Percentiles rank a stretch among this genome's conserved stretches.
Evolutionary conservation across 306 rosid species (phyloP).

Genomic region (Malus domestica): DNA sequence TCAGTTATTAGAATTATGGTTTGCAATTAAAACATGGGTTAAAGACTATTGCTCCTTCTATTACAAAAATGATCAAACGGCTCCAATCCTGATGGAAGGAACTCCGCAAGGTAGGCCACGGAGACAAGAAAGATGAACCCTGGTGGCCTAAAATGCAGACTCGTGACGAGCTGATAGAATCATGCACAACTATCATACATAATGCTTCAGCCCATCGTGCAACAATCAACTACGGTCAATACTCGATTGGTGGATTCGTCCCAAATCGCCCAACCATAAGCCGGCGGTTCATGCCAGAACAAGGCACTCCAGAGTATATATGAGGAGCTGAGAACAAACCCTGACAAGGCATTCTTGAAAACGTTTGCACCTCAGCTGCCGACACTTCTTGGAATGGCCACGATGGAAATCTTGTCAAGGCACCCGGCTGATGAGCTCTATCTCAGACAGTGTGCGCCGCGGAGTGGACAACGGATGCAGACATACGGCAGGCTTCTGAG

Average conservation of each 20-base stretch:
- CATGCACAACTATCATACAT: constrained; percentile 60
- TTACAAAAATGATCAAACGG: constrained; percentile 29
- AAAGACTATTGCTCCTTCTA: constrained; percentile 51
- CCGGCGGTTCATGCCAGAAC: constrained; percentile 46
- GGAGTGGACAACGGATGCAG: constrained; percentile 61
- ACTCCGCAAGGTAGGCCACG: constrained; percentile 52
- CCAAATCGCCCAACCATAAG: constrained; percentile 54
- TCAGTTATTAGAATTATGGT: constrained; percentile 34
- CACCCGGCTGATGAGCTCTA: constrained; percentile 74
- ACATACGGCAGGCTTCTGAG: constrained; percentile 36
- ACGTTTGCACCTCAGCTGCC: constrained; percentile 42
- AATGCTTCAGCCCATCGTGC: constrained; percentile 71
- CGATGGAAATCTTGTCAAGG: constrained; percentile 58
- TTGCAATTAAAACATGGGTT: constrained; percentile 56
- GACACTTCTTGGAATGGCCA: constrained; percentile 52
- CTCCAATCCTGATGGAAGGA: constrained; percentile 84
- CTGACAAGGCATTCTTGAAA: constrained; percentile 55
- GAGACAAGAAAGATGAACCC: constrained; percentile 52
- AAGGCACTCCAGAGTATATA: constrained; percentile 40
- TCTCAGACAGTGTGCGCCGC: constrained; percentile 51
- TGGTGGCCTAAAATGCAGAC: constrained; percentile 83
- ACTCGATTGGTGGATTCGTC: constrained; percentile 59
- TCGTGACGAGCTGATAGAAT: constrained; percentile 36
- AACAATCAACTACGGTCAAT: constrained; percentile 73
- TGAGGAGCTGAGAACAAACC: constrained; percentile 41